Evolutionary conservation across 352 stramenopile species (phyloP).

Genomic region (Globisporangium recalcitrans): DNA sequence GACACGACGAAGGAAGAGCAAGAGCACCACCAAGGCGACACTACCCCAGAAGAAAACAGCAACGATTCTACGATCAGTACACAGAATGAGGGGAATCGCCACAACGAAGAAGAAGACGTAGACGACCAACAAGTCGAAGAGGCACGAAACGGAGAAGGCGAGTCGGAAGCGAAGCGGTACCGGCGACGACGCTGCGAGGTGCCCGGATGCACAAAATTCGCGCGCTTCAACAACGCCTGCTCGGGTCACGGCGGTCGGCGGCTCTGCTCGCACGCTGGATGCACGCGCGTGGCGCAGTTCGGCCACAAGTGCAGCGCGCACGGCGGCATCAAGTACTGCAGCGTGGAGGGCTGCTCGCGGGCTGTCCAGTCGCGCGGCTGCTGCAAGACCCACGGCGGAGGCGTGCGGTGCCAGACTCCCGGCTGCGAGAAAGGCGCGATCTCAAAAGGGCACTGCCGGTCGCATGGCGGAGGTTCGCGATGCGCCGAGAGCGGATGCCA

Average conservation of each 20-base stretch:
- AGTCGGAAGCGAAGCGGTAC: constrained; percentile 43
- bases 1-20: not conserved
- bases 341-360: constrained; percentile 57
- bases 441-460: constrained; percentile 79
- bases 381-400: constrained; percentile 85
- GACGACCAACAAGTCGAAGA: not conserved
- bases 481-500: constrained; percentile 60
- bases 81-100: not conserved
- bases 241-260: constrained; percentile 66
- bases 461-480: constrained; percentile 74
- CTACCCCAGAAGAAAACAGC: not conserved
- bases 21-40: not conserved
- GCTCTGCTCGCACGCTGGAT: constrained; percentile 64
- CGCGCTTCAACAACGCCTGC: constrained; percentile 73
- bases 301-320: constrained; percentile 80
- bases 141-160: not conserved
- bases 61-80: not conserved
- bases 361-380: constrained; percentile 79
- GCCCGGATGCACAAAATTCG: constrained; percentile 65
- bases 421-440: constrained; percentile 83
- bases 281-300: constrained; percentile 68
- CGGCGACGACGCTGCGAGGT: constrained; percentile 61
- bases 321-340: constrained; percentile 73
- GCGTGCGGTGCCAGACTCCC: constrained; percentile 71
- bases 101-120: constrained; percentile 5